Conservation (phyloP, 2,329 filamentous ascomycete genomes). For the Venturia pyrina region DNA sequence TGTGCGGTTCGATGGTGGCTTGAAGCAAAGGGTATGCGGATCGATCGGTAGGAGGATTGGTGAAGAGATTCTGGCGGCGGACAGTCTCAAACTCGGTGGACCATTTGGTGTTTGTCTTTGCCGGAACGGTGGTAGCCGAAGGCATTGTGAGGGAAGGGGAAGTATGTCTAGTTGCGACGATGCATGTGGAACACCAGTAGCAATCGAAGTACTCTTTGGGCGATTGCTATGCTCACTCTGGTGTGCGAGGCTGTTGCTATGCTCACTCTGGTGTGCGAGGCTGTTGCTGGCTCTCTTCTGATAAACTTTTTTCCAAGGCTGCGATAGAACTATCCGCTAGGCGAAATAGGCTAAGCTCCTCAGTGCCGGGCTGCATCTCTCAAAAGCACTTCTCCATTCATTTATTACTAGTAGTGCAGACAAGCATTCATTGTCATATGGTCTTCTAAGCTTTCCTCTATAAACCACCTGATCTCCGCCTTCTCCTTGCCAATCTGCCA, state of each 20-base stretch:
- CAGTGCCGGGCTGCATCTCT: background rate
- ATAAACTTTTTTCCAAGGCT: background rate
- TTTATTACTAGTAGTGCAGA: background rate
- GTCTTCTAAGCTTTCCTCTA: background rate
- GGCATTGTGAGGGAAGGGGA: slow-evolving; percentile 1
- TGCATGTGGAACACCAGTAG: background rate
- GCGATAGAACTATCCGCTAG: background rate
- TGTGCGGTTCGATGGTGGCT: slow-evolving; percentile 78
- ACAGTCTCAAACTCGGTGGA: slow-evolving; percentile 77
- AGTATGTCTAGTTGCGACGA: background rate
- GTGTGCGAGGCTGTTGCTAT: background rate
- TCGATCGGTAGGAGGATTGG: slow-evolving; percentile 75
- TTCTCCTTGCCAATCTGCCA: background rate
- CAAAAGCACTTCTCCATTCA: background rate
- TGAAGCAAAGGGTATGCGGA: slow-evolving; percentile 82
- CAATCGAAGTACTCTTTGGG: background rate
- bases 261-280: background rate
- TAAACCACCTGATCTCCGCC: background rate
- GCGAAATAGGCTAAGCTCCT: background rate
- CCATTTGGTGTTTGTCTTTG: slow-evolving; percentile 42
- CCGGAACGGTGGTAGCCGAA: slow-evolving; percentile 9
- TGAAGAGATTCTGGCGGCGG: slow-evolving; percentile 79
- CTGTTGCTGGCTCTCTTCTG: background rate
- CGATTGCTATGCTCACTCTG: background rate
- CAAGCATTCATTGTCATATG: slow-evolving; percentile 12